Percentiles rank a stretch among this genome's conserved stretches.
Conservation (phyloP, 108 stramenopile genomes). For the Cyclotella cryptica region DNA sequence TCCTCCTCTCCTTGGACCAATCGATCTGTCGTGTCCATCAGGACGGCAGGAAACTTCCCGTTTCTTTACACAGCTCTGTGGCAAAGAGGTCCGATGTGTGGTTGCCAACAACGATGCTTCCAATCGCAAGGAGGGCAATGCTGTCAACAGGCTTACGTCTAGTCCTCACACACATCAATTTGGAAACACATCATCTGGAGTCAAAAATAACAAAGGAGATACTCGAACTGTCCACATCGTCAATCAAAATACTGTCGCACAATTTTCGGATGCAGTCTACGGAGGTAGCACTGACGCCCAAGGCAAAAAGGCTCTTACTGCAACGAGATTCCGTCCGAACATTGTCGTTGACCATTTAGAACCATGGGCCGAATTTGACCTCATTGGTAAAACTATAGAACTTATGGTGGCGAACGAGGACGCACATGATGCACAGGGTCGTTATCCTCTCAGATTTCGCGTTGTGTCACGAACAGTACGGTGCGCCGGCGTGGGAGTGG, state of each 20-base stretch:
- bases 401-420: slow-evolving; percentile 10
- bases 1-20: slow-evolving; percentile 38
- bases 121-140: neutral
- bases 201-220: slow-evolving; percentile 59
- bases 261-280: slow-evolving; percentile 41
- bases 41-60: slow-evolving; percentile 54
- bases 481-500: slow-evolving; percentile 65
- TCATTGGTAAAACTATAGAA: slow-evolving; percentile 54
- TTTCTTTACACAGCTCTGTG: slow-evolving; percentile 59
- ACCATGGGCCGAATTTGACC: slow-evolving; percentile 69
- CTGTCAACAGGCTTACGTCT: neutral
- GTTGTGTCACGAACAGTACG: slow-evolving; percentile 62
- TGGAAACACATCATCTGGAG: slow-evolving; percentile 69
- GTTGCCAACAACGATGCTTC: slow-evolving; percentile 1
- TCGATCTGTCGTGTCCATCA: slow-evolving; percentile 36
- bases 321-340: slow-evolving; percentile 70
- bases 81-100: slow-evolving; percentile 53
- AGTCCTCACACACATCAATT: slow-evolving; percentile 60
- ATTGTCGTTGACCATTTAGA: slow-evolving; percentile 57
- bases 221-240: slow-evolving; percentile 70
- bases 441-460: slow-evolving; percentile 28
- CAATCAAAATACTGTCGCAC: slow-evolving; percentile 55
- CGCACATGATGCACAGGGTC: neutral
- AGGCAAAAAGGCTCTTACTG: slow-evolving; percentile 24
- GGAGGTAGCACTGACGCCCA: neutral